These are phyloP conservation scores for Pseudisothecium myosuroides DNA, from an alignment of 225 moss, liverwort and hornwort species.

Conservation along the genomic window DNA sequence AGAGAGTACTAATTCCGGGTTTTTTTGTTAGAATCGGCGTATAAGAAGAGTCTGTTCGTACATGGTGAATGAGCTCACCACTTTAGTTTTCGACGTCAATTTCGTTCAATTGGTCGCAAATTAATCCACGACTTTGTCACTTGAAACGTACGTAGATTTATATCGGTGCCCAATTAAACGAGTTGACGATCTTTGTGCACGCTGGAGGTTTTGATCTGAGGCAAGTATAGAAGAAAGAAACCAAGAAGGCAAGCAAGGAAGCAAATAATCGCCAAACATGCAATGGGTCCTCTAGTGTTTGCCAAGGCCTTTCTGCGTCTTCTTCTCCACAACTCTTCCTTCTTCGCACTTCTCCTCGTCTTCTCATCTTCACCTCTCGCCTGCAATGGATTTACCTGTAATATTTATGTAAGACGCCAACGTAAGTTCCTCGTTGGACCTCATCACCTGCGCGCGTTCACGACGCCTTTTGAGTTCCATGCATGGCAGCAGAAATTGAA, in stretches of 20 bases:
- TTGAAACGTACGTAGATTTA: no score
- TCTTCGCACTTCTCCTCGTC: neutral
- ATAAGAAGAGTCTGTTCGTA: neutral
- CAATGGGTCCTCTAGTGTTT: neutral
- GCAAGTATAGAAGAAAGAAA: no score
- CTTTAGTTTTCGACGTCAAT: no score
- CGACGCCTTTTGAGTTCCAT: neutral
- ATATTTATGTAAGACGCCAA: accelerated
- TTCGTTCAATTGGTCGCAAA: no score
- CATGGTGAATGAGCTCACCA: neutral
- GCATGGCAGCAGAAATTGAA: no score
- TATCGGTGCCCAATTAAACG: no score
- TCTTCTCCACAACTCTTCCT: neutral
- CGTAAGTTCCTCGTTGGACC: neutral
- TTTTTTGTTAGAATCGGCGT: no score
- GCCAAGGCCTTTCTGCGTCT: neutral
- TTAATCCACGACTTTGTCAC: no score
- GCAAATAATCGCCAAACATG: neutral
- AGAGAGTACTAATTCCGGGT: no score
- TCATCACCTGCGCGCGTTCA: neutral
- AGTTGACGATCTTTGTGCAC: no score
- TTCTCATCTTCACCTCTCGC: neutral
- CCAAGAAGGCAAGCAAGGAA: neutral
- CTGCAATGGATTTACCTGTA: neutral
- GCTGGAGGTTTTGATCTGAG: neutral